Evolutionary conservation across 192 early-diverging fungal species (phyloP), one percentile per base, ranked within the genome.

Genomic region (Borealophlyctis nickersoniae): DNA sequence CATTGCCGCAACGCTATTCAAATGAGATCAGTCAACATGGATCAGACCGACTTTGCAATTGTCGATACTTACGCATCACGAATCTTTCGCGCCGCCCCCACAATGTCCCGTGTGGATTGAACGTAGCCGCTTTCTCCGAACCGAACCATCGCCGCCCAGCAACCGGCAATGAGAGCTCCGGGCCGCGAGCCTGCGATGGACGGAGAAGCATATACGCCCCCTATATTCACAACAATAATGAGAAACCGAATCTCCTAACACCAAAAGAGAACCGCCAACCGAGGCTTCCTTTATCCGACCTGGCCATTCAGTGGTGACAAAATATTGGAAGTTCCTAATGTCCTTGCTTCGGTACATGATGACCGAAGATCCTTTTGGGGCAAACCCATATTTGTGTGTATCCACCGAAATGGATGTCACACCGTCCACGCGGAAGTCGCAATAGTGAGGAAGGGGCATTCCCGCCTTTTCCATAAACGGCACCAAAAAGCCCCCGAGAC

Each of bases 351-450:
- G 78, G 73, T 96, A 98, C 93, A 96, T 92, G 60, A 96, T 84
- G 16, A 96, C 90, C 4, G 90, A 93, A 4, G 90, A 89, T n/a
- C 96, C 96, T 84, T 98, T 98, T 48, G 96, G 93, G 0, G 95
- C 95, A 75, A 98, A 98, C 26, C 95, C 95, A 66, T 98, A 98
- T 80, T 98, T 98, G 86, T 98, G 96, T 0, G 94, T 92, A 77
- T 98, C 96, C 69, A 89, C 91, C 4, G 92, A 95, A 63, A 98
- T 95, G 33, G 92, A 89, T 0, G 94, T 98, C 23, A 98, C 92
- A 35, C 93, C 93, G 3, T 88, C 84, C 16, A 96, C 76, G 45
- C 94, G 78, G 78, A 96, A 95, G 70, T 98, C 96, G 71, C 91
- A 89, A 16, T 74, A 76, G 52, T 84, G 78, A 2, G 83, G 67